Conservation (phyloP, 2,329 filamentous ascomycete species). For the Cercospora berteroae region DNA sequence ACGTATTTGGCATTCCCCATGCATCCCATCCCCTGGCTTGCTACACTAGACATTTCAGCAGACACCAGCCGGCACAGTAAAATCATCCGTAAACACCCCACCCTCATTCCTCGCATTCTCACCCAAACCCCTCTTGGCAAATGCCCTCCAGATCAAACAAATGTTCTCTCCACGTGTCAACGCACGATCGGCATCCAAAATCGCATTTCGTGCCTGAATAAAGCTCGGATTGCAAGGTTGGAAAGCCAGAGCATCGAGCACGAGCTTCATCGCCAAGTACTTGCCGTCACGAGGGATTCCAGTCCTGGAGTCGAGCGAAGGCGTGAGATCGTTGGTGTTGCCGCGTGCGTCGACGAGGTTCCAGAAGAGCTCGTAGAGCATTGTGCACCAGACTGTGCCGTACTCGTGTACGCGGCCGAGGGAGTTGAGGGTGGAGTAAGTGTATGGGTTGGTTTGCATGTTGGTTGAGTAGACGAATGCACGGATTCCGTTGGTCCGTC, state of each 20-base stretch:
- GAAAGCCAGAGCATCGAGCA: slow-evolving; percentile 53
- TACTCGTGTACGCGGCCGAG: slow-evolving; percentile 48
- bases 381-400: slow-evolving; percentile 54
- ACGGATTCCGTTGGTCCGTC: slow-evolving; percentile 49
- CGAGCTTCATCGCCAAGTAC: slow-evolving; percentile 54
- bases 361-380: slow-evolving; percentile 59
- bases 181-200: slow-evolving; percentile 55
- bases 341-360: slow-evolving; percentile 58
- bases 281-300: slow-evolving; percentile 55
- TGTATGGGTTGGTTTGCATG: slow-evolving; percentile 51
- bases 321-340: slow-evolving; percentile 47
- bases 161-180: slow-evolving; percentile 53
- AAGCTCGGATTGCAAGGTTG: slow-evolving; percentile 59
- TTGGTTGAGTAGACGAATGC: slow-evolving; percentile 54
- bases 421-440: slow-evolving; percentile 48
- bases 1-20: background rate
- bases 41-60: slow-evolving; percentile 2
- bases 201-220: slow-evolving; percentile 54
- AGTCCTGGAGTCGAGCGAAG: slow-evolving; percentile 28
- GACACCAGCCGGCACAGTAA: slow-evolving; percentile 17
- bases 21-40: background rate
- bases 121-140: slow-evolving; percentile 59
- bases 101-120: slow-evolving; percentile 11
- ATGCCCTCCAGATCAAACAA: slow-evolving; percentile 56
- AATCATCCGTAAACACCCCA: slow-evolving; percentile 17